These are phyloP conservation scores for Eucalyptus pauciflora DNA, from an alignment of 345 rosid genomes.

Conservation along the genomic window DNA sequence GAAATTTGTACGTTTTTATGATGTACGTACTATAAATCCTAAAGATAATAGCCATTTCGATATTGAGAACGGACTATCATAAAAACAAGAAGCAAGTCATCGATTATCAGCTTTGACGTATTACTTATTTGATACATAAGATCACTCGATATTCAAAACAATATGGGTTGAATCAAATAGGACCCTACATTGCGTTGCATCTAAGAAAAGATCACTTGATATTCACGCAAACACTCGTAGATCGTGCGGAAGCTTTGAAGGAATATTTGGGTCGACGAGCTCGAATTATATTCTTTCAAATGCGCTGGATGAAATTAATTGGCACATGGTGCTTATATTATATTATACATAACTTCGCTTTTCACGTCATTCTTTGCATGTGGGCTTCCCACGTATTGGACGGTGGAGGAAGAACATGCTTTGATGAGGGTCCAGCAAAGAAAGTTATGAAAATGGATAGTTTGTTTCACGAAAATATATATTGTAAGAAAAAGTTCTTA, in stretches of 20 bases:
- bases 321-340: background rate
- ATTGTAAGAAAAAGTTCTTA: background rate
- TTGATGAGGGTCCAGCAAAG: background rate
- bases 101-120: background rate
- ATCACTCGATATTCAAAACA: background rate
- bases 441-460: background rate
- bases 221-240: background rate
- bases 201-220: background rate
- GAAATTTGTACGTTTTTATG: background rate
- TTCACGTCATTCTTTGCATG: background rate
- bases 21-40: background rate
- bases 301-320: background rate
- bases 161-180: background rate
- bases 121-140: background rate
- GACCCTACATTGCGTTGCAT: background rate
- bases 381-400: background rate
- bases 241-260: background rate
- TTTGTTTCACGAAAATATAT: background rate
- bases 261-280: background rate
- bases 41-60: background rate
- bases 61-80: background rate
- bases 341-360: background rate
- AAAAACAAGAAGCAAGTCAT: background rate
- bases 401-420: background rate
- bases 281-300: background rate